A percentile compares a stretch with the other conserved stretches of the same genome.
Conservation (phyloP, 208 protist species). For the Jaenimonas drosophilae region DNA sequence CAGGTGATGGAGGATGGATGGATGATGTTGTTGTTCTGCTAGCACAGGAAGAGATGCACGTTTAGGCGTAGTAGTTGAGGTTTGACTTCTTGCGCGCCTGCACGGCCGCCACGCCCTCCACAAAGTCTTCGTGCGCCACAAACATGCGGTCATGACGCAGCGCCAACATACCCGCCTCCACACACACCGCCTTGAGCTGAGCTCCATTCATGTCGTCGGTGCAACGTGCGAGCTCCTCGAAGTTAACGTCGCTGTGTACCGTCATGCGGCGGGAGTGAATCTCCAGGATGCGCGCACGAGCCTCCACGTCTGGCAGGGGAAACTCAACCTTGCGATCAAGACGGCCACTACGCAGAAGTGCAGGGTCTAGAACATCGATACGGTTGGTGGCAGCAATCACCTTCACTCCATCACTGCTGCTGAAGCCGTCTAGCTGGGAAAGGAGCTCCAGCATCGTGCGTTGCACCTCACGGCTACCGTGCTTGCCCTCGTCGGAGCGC, state of each 20-base stretch:
- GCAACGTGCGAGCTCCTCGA: slow-evolving; percentile 97
- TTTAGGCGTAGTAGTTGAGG: slow-evolving; percentile 99
- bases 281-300: slow-evolving; percentile 96
- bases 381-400: slow-evolving; percentile 99
- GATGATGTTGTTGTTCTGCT: no score
- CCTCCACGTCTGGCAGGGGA: slow-evolving; percentile 98
- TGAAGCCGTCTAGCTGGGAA: slow-evolving; percentile 99
- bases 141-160: slow-evolving; percentile 90
- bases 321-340: slow-evolving; percentile 99
- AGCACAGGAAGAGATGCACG: neutral
- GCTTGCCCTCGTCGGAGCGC: slow-evolving; percentile 96
- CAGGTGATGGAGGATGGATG: no score
- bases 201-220: slow-evolving; percentile 99
- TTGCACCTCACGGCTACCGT: slow-evolving; percentile 98
- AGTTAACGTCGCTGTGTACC: slow-evolving; percentile 95
- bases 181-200: slow-evolving; percentile 99
- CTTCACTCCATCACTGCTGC: slow-evolving; percentile 96
- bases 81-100: slow-evolving; percentile 99
- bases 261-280: slow-evolving; percentile 99
- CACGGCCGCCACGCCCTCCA: slow-evolving; percentile 97
- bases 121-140: slow-evolving; percentile 98
- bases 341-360: slow-evolving; percentile 98
- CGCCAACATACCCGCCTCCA: slow-evolving; percentile 99
- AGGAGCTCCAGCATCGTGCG: slow-evolving; percentile 99
- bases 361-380: slow-evolving; percentile 99